Percentiles rank a stretch among this genome's conserved stretches.
These are phyloP conservation scores for Nakaseomyces bracarensis DNA, from an alignment of 1,139 yeast genomes.

Conservation along the genomic window DNA sequence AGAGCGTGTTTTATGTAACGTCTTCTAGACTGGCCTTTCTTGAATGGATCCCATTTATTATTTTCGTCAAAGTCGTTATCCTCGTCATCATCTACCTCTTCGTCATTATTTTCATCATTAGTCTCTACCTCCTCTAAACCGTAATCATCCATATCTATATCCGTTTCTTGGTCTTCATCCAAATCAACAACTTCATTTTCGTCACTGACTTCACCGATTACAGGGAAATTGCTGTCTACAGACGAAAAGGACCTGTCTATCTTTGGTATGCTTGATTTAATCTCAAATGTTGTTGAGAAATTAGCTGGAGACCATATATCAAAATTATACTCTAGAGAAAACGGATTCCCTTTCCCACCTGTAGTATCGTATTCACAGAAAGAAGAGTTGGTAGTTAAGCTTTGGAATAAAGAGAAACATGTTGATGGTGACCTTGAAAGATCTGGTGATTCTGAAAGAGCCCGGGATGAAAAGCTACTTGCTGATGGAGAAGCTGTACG, in stretches of 20 bases:
- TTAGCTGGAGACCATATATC: conserved; percentile 2
- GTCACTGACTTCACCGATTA: conserved; percentile 5
- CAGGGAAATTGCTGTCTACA: neutral
- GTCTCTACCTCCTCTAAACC: conserved; percentile 14
- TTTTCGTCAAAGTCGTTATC: conserved; percentile 10
- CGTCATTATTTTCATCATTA: neutral
- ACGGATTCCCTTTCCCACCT: neutral
- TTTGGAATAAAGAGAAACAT: neutral
- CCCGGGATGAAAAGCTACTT: neutral
- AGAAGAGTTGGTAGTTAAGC: conserved; percentile 1
- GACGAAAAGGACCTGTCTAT: neutral
- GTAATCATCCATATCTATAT: conserved; percentile 3
- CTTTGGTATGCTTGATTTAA: neutral
- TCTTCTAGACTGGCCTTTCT: conserved; percentile 36
- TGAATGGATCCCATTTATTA: conserved; percentile 44
- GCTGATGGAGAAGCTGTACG: neutral
- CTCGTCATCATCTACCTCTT: conserved; percentile 6
- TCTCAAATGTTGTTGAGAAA: neutral
- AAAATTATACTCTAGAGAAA: neutral
- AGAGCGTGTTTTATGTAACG: conserved; percentile 45
- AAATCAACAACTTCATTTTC: conserved; percentile 8
- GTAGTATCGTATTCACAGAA: conserved; percentile 2
- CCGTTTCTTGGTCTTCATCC: conserved; percentile 7
- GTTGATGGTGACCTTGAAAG: conserved; percentile 1
- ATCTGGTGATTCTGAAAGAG: neutral